A percentile compares a stretch with the other conserved stretches of the same genome.
Conservation (phyloP, 495 filamentous ascomycete species). For the Penicillium lividum region DNA sequence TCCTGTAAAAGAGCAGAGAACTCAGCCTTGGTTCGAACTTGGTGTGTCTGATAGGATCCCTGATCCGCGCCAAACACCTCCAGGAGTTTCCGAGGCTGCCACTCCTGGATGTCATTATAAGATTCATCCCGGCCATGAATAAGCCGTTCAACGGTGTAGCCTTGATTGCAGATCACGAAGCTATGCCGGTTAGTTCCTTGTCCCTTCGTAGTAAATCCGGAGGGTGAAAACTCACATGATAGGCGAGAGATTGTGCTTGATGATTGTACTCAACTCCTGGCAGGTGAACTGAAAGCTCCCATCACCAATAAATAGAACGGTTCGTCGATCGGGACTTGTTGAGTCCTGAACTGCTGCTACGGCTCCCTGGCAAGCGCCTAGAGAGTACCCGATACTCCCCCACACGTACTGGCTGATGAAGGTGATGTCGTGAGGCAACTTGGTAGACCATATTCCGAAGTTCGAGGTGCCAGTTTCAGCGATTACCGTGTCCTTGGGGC, state of each 20-base stretch:
- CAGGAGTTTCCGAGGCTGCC: neutral
- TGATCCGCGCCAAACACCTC: too few species aligned
- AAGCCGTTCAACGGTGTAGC: conserved; percentile 70
- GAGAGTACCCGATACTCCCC: conserved; percentile 46
- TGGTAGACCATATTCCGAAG: conserved; percentile 5
- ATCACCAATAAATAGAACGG: conserved; percentile 74
- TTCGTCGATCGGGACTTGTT: neutral
- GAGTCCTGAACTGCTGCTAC: conserved; percentile 34
- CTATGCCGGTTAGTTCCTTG: conserved; percentile 31
- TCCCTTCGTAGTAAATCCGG: too few species aligned
- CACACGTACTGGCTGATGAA: conserved; percentile 13
- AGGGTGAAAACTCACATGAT: too few species aligned
- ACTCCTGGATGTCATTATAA: conserved; percentile 61
- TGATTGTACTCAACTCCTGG: conserved; percentile 75
- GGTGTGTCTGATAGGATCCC: too few species aligned
- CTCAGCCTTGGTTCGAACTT: too few species aligned
- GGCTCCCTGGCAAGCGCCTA: conserved; percentile 43
- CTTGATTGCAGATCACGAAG: conserved; percentile 72
- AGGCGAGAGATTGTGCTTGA: conserved; percentile 60
- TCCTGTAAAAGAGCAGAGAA: too few species aligned
- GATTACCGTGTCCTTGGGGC: conserved; percentile 32
- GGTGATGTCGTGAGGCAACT: too few species aligned
- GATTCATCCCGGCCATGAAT: conserved; percentile 67
- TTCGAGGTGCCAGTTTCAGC: conserved; percentile 40
- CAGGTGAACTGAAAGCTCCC: conserved; percentile 77